Evolutionary conservation across 257 asterid genomes (phyloP), one percentile per base, ranked within the genome.

Genomic region (Ocimum tenuiflorum): DNA sequence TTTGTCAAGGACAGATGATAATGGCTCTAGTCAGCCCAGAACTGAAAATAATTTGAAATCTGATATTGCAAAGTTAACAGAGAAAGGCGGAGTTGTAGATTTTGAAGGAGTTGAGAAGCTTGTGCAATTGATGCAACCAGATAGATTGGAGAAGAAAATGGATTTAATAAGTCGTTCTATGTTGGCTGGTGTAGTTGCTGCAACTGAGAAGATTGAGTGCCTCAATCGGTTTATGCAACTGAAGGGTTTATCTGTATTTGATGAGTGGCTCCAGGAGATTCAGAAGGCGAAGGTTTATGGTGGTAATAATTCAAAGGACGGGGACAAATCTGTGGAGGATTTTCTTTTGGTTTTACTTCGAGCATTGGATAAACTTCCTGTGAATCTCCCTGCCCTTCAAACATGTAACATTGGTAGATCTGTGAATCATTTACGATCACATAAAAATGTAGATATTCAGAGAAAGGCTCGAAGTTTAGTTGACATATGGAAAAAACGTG

Each of bases 401-500:
- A 88, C 74, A 73, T 90, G 99, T 80, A 81, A 90, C 77, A 94
- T 94, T 64, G 99, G 99, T 51, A 83, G 80, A 84, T 94, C 99
- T 62, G 99, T 94, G 74, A 94, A 94, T 79, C 91, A 79, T 81
- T 73, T 94, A 68, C 82, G 99, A 20, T 74, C 91, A 6, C 97
- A 94, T 75, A 94, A 90, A 70, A 94, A 86, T 57, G 63, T 78
- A 13, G 99, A 94, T 48, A 85, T 94, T 63, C 99, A 94, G 66
- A 88, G 73, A 51, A 89, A 90, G 69, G 96, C 96, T 20, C 84
- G 96, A 50, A 73, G 83, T 75, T 84, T 94, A 68, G 99, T 94
- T 63, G 99, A 94, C 76, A 84, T 86, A 2, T 94, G 99, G 99
- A 94, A 94, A 80, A 94, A 90, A 76, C 89, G 99, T 11, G 99